These are phyloP conservation scores for Penicillium waksmanii DNA, from an alignment of 495 filamentous ascomycete genomes.

Conservation along the genomic window DNA sequence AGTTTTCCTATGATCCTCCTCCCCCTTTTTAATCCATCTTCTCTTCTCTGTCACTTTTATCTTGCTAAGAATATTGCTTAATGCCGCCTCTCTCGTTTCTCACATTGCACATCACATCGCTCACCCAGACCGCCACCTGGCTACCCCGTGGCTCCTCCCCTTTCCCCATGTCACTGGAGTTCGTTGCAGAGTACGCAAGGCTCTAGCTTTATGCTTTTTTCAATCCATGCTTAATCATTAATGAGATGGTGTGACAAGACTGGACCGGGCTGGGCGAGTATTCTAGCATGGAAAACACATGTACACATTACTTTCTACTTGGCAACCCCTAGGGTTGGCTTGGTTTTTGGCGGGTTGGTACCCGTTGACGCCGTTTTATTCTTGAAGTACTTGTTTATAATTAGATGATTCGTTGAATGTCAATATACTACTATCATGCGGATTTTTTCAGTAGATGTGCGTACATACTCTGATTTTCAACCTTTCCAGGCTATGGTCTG, in stretches of 20 bases:
- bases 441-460: neutral
- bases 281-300: conserved; percentile 1
- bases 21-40: conserved; percentile 12
- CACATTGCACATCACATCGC: conserved; percentile 10
- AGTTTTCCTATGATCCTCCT: conserved; percentile 22
- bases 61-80: conserved; percentile 29
- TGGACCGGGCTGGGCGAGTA: neutral
- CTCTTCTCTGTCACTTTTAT: conserved; percentile 27
- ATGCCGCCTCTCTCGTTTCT: conserved; percentile 15
- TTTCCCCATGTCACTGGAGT: neutral
- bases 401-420: conserved; percentile 26
- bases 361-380: conserved; percentile 6
- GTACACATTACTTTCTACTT: conserved; percentile 10
- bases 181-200: neutral
- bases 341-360: conserved; percentile 10
- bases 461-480: too few relatives aligned
- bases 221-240: neutral
- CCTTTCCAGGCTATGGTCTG: too few relatives aligned
- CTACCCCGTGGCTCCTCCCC: conserved; percentile 2
- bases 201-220: neutral
- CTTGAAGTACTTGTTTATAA: conserved; percentile 29
- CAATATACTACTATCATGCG: conserved; percentile 13
- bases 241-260: neutral
- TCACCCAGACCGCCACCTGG: neutral
- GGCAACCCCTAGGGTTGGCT: conserved; percentile 2